Conservation (phyloP, 2,329 filamentous ascomycete genomes). For the Cordyceps pruinosa region DNA sequence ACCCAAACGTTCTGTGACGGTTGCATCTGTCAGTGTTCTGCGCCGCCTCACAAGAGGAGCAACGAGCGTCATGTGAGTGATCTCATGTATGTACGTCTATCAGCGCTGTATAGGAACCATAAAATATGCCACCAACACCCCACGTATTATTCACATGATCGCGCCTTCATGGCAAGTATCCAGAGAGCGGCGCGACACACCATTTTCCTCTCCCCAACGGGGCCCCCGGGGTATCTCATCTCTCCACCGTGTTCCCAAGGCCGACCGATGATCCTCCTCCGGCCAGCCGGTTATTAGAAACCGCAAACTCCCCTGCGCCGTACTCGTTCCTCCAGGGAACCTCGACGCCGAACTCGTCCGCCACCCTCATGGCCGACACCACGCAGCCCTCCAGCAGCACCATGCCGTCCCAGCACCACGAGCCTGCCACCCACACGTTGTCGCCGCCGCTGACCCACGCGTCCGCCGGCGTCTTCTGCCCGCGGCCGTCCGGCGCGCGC, state of each 20-base stretch:
- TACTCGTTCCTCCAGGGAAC: slow-evolving; percentile 27
- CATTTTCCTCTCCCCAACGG: background rate
- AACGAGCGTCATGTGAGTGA: too few relatives aligned
- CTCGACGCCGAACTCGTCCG: slow-evolving; percentile 42
- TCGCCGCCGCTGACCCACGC: slow-evolving; percentile 47
- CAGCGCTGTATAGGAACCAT: too few relatives aligned
- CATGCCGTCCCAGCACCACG: slow-evolving; percentile 61
- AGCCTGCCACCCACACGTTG: slow-evolving; percentile 48
- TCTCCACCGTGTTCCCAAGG: background rate
- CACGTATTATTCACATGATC: background rate
- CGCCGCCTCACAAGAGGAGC: too few relatives aligned
- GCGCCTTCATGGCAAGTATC: background rate
- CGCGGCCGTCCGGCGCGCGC: background rate
- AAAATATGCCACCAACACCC: background rate
- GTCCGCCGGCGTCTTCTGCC: background rate
- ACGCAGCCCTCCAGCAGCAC: slow-evolving; percentile 55
- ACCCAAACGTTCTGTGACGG: too few relatives aligned
- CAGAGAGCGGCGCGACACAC: background rate
- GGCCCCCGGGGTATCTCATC: background rate
- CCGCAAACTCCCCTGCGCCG: background rate
- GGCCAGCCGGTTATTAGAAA: background rate
- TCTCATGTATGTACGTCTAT: too few relatives aligned
- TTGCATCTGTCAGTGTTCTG: too few relatives aligned
- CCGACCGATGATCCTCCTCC: background rate
- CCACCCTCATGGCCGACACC: slow-evolving; percentile 50